These are phyloP conservation scores for Mortierella sp. DNA, from an alignment of 371 early-diverging fungal genomes.

Conservation along the genomic window DNA sequence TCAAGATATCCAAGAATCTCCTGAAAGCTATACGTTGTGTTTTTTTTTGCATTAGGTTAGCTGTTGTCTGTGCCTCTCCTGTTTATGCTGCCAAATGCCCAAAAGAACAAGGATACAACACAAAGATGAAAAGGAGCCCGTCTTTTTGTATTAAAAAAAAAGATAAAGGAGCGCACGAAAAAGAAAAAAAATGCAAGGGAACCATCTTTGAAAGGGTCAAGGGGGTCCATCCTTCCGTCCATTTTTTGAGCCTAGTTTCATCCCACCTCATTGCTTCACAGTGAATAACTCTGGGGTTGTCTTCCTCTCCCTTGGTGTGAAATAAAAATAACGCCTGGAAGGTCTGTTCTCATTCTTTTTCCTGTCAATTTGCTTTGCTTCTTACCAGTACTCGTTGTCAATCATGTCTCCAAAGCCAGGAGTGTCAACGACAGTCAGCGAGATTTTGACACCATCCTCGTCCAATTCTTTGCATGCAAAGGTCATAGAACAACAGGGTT, in stretches of 20 bases:
- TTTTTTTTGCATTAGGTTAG: neutral
- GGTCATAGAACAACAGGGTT: neutral
- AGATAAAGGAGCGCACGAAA: conserved; percentile 10
- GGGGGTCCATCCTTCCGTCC: neutral
- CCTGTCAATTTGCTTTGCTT: neutral
- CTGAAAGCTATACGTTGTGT: conserved; percentile 65
- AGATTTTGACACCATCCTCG: conserved; percentile 93
- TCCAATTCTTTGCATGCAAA: conserved; percentile 79
- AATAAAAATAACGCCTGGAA: neutral
- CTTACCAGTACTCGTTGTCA: conserved; percentile 82
- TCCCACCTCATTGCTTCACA: neutral
- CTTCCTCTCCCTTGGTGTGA: too few relatives aligned
- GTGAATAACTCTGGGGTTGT: neutral
- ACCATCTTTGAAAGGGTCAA: conserved; percentile 2
- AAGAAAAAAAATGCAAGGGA: conserved; percentile 14
- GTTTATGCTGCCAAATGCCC: neutral
- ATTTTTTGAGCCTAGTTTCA: conserved; percentile 11
- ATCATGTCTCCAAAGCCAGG: conserved; percentile 98
- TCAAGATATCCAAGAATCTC: conserved; percentile 95
- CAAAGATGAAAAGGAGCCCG: neutral
- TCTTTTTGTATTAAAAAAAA: conserved; percentile 10
- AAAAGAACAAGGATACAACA: neutral
- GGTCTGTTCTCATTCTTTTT: neutral
- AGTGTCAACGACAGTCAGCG: conserved; percentile 94
- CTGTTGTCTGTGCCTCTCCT: neutral